Evolutionary conservation across 495 filamentous ascomycete species (phyloP), one percentile per base, ranked within the genome.

Genomic region (Xylaria castorea): DNA sequence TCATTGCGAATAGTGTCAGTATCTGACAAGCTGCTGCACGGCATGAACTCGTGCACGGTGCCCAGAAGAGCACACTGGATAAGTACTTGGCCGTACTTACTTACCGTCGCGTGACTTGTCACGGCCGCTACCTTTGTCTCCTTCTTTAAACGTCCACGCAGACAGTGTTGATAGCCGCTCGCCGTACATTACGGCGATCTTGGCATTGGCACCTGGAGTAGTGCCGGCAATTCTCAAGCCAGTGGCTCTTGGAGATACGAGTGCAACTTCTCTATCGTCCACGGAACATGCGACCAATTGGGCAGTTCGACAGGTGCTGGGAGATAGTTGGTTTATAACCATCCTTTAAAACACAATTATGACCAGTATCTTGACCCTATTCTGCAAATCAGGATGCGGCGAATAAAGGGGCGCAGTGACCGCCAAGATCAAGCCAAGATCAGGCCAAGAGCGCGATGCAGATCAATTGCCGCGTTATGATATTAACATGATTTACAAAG

Each of bases 391-490:
- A 66, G 60, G 36, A 53, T 30, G 18, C 27, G 48, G 69, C 69
- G 27, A 64, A 55, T 53, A 25, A 34, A 46, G 32, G 22, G 61
- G 50, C 70, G 48, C 58, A 66, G 38, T 55, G 27, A n/a, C 36
- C 42, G 71, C 71, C 71, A 73, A 73, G 70, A 57, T 58, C 70
- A 14, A 32, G 70, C 70, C 70, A 71, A 71, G 64, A 12, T 60
- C 70, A 18, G 44, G 71, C 71, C 71, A 72, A 72, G 64, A 30
- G 1, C 64, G 27, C 30, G 14, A 53, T 22, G 62, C 50, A 73
- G 71, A 68, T 73, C 55, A 51, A 64, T 64, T 71, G 60, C 69
- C 46, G 69, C 9, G 60, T 61, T 42, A 53, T 38, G n/a, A 32
- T 68, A 27, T 27, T 53, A 68, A 57, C 46, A 57, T 5, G 44